Percentiles rank a stretch among this genome's conserved stretches.
These are phyloP conservation scores for Mycena sanguinolenta DNA, from an alignment of 768 basidiomycete genomes.

Conservation along the genomic window DNA sequence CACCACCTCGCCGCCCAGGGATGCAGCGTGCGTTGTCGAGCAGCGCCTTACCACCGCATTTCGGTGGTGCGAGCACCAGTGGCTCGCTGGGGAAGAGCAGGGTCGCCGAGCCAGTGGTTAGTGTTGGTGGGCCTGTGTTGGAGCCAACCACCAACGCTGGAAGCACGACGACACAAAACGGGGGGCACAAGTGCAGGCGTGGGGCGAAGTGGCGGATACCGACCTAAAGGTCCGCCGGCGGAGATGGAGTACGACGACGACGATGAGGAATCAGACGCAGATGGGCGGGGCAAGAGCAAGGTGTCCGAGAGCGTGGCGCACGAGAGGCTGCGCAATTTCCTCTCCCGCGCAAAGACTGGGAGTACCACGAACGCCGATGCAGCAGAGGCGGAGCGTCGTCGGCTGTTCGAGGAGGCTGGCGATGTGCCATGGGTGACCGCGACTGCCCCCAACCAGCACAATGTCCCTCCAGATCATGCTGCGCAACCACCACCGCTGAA, in stretches of 20 bases:
- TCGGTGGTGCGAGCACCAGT: constrained; percentile 19
- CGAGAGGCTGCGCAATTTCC: constrained; percentile 67
- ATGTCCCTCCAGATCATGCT: neutral
- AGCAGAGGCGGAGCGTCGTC: constrained; percentile 26
- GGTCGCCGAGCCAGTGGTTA: constrained; percentile 29
- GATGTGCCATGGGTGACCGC: neutral
- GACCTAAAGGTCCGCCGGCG: constrained; percentile 75
- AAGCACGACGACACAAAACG: constrained; percentile 21
- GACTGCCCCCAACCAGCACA: neutral
- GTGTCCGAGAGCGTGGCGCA: constrained; percentile 79
- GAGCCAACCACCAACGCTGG: constrained; percentile 2
- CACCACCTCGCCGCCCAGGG: constrained; percentile 13
- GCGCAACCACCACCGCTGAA: constrained; percentile 32
- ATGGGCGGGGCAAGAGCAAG: constrained; percentile 28
- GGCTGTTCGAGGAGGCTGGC: constrained; percentile 30
- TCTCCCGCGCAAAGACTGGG: constrained; percentile 25
- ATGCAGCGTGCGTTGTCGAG: constrained; percentile 35
- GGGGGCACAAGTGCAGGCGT: constrained; percentile 36
- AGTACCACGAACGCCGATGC: constrained; percentile 7
- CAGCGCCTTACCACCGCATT: constrained; percentile 33
- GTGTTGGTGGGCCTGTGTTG: constrained; percentile 25
- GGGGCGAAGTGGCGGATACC: constrained; percentile 56
- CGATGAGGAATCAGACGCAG: constrained; percentile 33
- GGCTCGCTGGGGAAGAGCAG: constrained; percentile 35
- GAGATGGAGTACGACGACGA: constrained; percentile 67